Evolutionary conservation across 352 stramenopile genomes (phyloP).

Genomic region (Phytophthora cryptogea): DNA sequence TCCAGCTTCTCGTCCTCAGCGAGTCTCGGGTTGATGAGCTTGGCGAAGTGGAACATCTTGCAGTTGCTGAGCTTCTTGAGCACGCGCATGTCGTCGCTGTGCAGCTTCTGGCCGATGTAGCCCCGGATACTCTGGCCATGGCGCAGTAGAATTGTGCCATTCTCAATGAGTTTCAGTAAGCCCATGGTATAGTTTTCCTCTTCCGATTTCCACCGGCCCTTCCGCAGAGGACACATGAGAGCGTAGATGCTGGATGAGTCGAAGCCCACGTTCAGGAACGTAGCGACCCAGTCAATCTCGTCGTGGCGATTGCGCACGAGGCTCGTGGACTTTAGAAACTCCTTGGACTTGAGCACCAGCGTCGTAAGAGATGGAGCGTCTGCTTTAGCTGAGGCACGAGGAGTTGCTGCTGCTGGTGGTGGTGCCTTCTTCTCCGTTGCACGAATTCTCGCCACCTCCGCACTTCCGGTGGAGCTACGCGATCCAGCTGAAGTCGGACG

Average conservation of each 20-base stretch:
- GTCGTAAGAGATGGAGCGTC: slow-evolving; percentile 51
- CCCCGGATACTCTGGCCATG: slow-evolving; percentile 72
- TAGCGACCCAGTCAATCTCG: slow-evolving; percentile 81
- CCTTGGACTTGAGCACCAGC: slow-evolving; percentile 68
- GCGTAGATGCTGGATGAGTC: slow-evolving; percentile 75
- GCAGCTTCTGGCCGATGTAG: slow-evolving; percentile 76
- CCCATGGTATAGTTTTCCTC: slow-evolving; percentile 79
- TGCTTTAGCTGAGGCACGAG: not conserved
- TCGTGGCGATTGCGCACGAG: slow-evolving; percentile 76
- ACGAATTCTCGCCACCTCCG: not conserved
- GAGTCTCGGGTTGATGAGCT: slow-evolving; percentile 63
- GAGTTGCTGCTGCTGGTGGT: not conserved
- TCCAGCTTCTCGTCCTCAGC: slow-evolving; percentile 61
- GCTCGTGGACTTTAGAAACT: slow-evolving; percentile 59
- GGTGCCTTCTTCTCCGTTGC: not conserved
- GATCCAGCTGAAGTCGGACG: not conserved
- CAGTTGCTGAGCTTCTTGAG: slow-evolving; percentile 88
- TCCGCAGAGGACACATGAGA: slow-evolving; percentile 74
- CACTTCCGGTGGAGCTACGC: slow-evolving; percentile 9
- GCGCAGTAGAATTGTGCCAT: slow-evolving; percentile 57
- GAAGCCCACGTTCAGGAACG: slow-evolving; percentile 76
- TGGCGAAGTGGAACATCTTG: slow-evolving; percentile 78
- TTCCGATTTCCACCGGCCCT: slow-evolving; percentile 74
- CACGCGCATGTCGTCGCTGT: slow-evolving; percentile 85
- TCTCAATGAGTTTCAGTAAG: slow-evolving; percentile 67